These are phyloP conservation scores for Rhododendron simsii DNA, from an alignment of 148 eudicot species.

Conservation along the genomic window DNA sequence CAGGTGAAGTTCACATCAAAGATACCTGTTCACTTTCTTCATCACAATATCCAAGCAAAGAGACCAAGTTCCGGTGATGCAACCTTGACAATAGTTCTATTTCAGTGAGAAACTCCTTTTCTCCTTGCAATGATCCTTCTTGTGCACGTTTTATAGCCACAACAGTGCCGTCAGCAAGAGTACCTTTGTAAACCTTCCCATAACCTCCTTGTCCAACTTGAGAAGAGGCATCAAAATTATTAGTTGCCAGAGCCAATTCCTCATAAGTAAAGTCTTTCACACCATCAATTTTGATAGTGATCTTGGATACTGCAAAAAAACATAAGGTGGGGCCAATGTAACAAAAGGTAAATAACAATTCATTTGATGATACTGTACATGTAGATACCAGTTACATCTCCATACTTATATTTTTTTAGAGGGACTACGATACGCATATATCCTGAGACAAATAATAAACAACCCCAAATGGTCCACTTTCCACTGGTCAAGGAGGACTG, in stretches of 20 bases:
- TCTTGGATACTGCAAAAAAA: constrained; percentile 54
- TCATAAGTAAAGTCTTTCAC: constrained; percentile 64
- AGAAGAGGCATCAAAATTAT: constrained; percentile 42
- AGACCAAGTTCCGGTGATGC: constrained; percentile 82
- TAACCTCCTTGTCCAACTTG: constrained; percentile 95
- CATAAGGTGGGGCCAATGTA: background rate
- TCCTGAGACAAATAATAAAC: constrained; percentile 6
- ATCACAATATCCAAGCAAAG: constrained; percentile 76
- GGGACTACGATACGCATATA: background rate
- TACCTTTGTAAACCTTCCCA: constrained; percentile 80
- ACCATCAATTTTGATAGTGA: constrained; percentile 65
- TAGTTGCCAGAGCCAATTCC: constrained; percentile 67
- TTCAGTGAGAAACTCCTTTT: constrained; percentile 83
- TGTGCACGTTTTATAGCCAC: constrained; percentile 90
- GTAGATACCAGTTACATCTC: background rate
- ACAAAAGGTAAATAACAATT: background rate
- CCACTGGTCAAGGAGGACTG: background rate
- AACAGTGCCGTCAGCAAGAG: constrained; percentile 43
- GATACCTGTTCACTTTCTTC: constrained; percentile 77
- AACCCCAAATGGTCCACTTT: background rate
- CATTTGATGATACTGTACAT: background rate
- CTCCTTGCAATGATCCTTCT: constrained; percentile 86
- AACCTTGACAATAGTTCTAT: constrained; percentile 76
- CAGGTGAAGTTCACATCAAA: background rate
- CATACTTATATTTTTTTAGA: background rate